A percentile compares a stretch with the other conserved stretches of the same genome.
Conservation (phyloP, 352 stramenopile species). For the Phytophthora macrochlamydospora region DNA sequence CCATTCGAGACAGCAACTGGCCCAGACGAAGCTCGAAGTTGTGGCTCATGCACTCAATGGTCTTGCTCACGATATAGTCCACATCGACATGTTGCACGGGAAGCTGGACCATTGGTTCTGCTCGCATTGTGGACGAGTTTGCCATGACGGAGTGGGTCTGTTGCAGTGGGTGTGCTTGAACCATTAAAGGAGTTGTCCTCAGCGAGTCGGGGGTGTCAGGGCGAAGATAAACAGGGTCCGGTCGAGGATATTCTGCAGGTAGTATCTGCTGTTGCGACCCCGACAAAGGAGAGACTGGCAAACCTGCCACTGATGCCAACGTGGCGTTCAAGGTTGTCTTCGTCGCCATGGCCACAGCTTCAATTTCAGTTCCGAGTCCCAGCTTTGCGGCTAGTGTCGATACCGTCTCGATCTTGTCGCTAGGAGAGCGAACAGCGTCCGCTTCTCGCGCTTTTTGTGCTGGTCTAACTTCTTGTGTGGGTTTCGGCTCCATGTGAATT, state of each 20-base stretch:
- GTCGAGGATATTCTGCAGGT: slow-evolving; percentile 5
- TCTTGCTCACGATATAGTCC: slow-evolving; percentile 69
- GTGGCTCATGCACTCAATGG: slow-evolving; percentile 69
- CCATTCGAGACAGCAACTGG: slow-evolving; percentile 61
- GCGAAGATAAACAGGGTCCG: slow-evolving; percentile 12
- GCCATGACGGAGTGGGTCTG: background rate
- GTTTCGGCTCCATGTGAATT: slow-evolving; percentile 2
- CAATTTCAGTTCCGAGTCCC: slow-evolving; percentile 15
- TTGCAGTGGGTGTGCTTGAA: slow-evolving; percentile 16
- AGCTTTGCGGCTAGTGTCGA: background rate
- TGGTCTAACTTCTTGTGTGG: background rate
- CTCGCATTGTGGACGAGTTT: background rate
- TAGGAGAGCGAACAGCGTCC: background rate
- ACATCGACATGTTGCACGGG: slow-evolving; percentile 51
- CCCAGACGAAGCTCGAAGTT: slow-evolving; percentile 67
- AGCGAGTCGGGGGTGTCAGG: slow-evolving; percentile 5
- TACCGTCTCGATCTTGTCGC: background rate
- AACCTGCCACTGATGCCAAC: slow-evolving; percentile 19
- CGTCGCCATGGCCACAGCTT: slow-evolving; percentile 22
- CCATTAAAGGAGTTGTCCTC: slow-evolving; percentile 8
- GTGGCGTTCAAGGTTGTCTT: slow-evolving; percentile 28
- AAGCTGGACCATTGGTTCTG: slow-evolving; percentile 8
- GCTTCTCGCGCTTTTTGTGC: background rate
- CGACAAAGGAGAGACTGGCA: slow-evolving; percentile 5
- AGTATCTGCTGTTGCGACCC: slow-evolving; percentile 7